Evolutionary conservation across 2,329 filamentous ascomycete species (phyloP).

Genomic region (Boeremia lycopersici): DNA sequence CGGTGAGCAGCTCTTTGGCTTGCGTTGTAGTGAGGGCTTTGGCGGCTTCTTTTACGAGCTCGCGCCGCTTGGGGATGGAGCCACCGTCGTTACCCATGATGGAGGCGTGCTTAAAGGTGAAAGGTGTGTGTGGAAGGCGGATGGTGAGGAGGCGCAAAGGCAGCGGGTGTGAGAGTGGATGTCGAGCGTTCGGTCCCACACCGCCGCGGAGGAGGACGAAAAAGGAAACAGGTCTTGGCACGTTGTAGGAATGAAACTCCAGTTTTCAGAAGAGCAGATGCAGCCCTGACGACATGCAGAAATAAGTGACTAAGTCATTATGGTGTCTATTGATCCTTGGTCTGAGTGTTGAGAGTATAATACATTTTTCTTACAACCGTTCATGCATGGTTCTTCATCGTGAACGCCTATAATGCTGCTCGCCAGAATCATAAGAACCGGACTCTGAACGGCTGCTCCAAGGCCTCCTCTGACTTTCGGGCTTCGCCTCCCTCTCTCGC

Average conservation of each 20-base stretch:
- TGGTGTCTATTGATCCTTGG: background rate
- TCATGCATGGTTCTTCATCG: background rate
- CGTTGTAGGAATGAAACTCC: too few relatives aligned
- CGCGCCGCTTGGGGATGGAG: constrained; percentile 90
- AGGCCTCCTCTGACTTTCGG: constrained; percentile 21
- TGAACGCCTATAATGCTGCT: background rate
- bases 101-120: background rate
- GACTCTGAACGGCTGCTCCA: constrained; percentile 9
- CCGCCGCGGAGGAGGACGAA: constrained; percentile 22
- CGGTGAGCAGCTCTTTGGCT: constrained; percentile 84
- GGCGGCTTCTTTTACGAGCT: constrained; percentile 93
- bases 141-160: constrained; percentile 6
- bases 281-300: too few relatives aligned
- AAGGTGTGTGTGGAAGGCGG: background rate
- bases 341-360: constrained; percentile 10
- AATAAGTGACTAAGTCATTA: background rate
- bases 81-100: constrained; percentile 97
- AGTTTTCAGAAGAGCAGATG: background rate
- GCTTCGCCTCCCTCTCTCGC: constrained; percentile 23
- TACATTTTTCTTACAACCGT: constrained; percentile 8
- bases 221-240: constrained; percentile 13
- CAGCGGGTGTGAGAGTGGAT: background rate
- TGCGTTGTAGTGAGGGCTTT: constrained; percentile 81
- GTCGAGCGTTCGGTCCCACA: too few relatives aligned
- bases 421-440: background rate